Evolutionary conservation across 495 filamentous ascomycete species (phyloP).

Genomic region (Penicilliopsis zonata): DNA sequence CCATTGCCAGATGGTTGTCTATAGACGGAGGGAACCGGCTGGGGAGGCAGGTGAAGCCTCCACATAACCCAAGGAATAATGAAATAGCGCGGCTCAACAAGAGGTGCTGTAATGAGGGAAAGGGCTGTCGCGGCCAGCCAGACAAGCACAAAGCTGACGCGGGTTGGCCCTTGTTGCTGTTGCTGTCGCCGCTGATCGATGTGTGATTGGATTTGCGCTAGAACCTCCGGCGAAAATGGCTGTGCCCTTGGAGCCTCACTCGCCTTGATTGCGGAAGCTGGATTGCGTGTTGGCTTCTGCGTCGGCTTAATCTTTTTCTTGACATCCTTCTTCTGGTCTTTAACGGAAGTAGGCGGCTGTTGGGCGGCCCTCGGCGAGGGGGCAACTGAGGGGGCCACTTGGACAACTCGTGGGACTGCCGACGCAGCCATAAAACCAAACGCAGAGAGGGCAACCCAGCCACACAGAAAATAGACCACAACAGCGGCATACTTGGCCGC

Average conservation of each 20-base stretch:
- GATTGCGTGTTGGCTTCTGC: constrained; percentile 14
- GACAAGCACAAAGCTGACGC: constrained; percentile 47
- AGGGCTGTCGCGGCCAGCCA: constrained; percentile 62
- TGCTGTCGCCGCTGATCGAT: constrained; percentile 24
- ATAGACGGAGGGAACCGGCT: constrained; percentile 21
- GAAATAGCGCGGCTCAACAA: constrained; percentile 92
- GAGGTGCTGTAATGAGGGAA: constrained; percentile 72
- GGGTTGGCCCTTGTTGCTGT: constrained; percentile 16
- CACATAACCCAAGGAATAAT: constrained; percentile 93
- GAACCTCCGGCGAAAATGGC: constrained; percentile 18
- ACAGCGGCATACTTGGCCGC: constrained; percentile 55
- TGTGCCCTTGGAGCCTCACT: constrained; percentile 5
- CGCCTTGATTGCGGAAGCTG: constrained; percentile 13
- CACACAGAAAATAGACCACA: constrained; percentile 47
- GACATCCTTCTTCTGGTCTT: constrained; percentile 12
- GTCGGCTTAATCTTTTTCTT: constrained; percentile 13
- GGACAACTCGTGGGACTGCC: constrained; percentile 13
- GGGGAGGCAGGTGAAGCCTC: constrained; percentile 61
- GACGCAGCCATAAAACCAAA: constrained; percentile 30
- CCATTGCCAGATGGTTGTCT: constrained; percentile 11
- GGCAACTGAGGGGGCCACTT: constrained; percentile 11
- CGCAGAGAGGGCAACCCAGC: constrained; percentile 48
- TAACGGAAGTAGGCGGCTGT: constrained; percentile 1
- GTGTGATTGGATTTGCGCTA: constrained; percentile 20
- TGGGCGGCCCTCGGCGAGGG: constrained; percentile 5